Evolutionary conservation across 345 rosid genomes (phyloP).

Genomic region (Moricandia moricandioides): DNA sequence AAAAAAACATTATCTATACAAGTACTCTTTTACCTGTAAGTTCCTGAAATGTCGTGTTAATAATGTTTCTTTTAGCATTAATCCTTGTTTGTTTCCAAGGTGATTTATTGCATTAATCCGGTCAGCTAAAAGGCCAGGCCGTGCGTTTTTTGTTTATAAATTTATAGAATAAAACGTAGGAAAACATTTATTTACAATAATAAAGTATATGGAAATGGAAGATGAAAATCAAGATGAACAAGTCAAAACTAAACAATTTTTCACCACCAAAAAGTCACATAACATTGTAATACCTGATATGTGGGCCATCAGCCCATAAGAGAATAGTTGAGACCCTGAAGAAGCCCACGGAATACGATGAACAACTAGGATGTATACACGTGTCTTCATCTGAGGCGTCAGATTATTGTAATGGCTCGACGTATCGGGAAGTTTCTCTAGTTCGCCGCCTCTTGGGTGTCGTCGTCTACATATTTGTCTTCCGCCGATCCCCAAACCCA

Average conservation of each 20-base stretch:
- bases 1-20: neutral
- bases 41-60: neutral
- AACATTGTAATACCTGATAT: neutral
- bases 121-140: neutral
- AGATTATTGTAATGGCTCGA: neutral
- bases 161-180: neutral
- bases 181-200: neutral
- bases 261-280: neutral
- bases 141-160: too few relatives aligned
- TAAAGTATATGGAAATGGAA: neutral
- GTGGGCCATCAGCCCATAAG: neutral
- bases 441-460: neutral
- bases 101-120: neutral
- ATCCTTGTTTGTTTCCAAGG: too few relatives aligned
- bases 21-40: neutral
- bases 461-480: neutral
- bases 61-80: too few relatives aligned
- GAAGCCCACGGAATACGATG: neutral
- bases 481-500: neutral
- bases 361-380: neutral
- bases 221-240: neutral
- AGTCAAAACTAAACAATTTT: neutral
- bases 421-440: constrained; percentile 24
- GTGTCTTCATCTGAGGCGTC: constrained; percentile 13
- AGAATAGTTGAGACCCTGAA: neutral